Base-by-base conservation (phyloP, 2,329 filamentous ascomycete genomes). In the Talaromyces islandicus region DNA sequence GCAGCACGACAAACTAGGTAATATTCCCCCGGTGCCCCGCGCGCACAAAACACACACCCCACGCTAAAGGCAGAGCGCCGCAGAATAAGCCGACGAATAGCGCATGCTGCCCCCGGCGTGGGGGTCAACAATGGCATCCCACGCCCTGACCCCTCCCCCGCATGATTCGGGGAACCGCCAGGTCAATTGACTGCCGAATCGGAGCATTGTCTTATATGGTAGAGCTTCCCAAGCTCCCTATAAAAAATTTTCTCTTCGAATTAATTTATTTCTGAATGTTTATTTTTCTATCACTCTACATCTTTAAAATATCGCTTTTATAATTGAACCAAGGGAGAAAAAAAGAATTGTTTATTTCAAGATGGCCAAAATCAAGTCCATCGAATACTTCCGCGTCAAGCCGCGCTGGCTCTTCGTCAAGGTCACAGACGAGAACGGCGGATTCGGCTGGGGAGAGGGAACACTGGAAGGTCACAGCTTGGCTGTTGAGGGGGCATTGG, bases 341-440 rank as follows among this genome's bases (percentile, higher is more conserved):
- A n/a, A 38, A 38, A 17, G 12, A 7, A 17, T 30, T 30, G 29
- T 38, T 14, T 38, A 11, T n/a, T 19, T 21, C 19, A 46, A 46
- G 38, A 88, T 88, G 86, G 80, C 80, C 1, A 86, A 84, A 64
- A 89, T 90, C 68, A 79, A 81, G 62, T 80, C 69, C 27, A 85
- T 91, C 50, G 88, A 90, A 66, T 90, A 91, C 69, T 91, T 91
- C 70, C 83, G 88, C 19, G 85, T 91, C 9, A 86, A 87, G 52
- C 89, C 89, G 14, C 80, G 89, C 46, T 92, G 88, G 88, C 79
- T 92, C 1, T 90, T 91, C 64, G 88, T 91, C 65, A 92, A 91
- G 71, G 83, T 92, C 63, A 86, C 83, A 1, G 88, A 91, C 68
- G 83, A 86, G 35, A 79, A 80, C 1, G 87, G 84, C 3, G 79